phyloP scores from a whole-genome alignment of 1,284 basidiomycete species.

The Mycosarcoma maydis region DNA sequence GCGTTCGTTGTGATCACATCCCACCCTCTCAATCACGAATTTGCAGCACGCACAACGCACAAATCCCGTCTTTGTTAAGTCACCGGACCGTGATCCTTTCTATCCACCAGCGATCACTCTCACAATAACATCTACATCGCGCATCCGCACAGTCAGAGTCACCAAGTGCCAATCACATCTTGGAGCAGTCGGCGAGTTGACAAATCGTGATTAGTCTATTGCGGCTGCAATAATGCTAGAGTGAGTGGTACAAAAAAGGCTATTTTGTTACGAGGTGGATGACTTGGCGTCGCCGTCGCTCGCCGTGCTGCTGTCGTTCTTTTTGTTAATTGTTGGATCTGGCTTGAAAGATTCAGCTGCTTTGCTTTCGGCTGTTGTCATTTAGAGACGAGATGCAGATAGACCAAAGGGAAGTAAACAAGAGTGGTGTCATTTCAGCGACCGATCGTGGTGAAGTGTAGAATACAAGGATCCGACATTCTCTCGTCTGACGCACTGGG shows the following conservation, averaged over 20 bases:
- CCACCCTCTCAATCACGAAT: no score
- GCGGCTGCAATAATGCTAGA: no score
- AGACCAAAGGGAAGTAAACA: neutral
- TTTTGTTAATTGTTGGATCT: constrained; percentile 2
- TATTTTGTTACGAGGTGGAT: neutral
- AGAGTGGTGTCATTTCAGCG: constrained; percentile 37
- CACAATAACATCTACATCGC: no score
- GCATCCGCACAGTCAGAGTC: no score
- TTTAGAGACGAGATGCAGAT: no score
- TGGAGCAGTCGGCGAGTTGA: no score
- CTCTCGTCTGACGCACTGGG: neutral
- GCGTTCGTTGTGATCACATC: neutral
- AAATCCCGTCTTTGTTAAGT: neutral
- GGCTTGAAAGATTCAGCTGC: constrained; percentile 4
- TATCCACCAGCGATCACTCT: no score
- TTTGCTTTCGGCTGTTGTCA: neutral
- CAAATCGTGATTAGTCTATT: no score
- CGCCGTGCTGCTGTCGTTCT: constrained; percentile 5
- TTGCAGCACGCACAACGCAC: neutral
- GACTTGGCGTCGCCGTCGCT: constrained; percentile 13
- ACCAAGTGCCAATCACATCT: no score
- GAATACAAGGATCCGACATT: constrained; percentile 8
- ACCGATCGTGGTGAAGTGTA: constrained; percentile 9
- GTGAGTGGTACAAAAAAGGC: no score
- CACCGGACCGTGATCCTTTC: neutral